Percentiles rank a stretch among this genome's conserved stretches.
Conservation (phyloP, 495 filamentous ascomycete species). For the Aspergillus steynii region DNA sequence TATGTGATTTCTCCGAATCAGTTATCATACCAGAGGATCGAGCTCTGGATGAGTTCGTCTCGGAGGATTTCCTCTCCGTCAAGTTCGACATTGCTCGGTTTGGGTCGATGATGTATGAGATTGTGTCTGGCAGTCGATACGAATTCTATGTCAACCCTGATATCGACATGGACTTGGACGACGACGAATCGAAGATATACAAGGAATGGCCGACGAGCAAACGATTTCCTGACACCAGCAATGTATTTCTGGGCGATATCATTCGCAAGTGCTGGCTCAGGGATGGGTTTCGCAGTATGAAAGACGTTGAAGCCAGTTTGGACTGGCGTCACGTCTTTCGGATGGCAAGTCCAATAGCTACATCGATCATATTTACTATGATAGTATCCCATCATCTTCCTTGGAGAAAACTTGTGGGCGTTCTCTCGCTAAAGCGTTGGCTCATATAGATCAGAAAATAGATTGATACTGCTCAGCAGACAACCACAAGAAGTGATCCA, state of each 20-base stretch:
- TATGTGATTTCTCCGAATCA: conserved; percentile 5
- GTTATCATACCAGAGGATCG: background rate
- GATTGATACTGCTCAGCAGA: no score
- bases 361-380: no score
- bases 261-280: conserved; percentile 8
- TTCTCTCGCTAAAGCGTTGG: no score
- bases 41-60: background rate
- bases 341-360: no score
- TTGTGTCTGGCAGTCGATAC: conserved; percentile 1
- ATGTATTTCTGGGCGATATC: conserved; percentile 9
- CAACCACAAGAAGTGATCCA: no score
- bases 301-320: background rate
- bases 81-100: conserved; percentile 5
- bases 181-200: conserved; percentile 5
- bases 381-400: no score
- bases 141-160: conserved; percentile 8
- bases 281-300: conserved; percentile 9
- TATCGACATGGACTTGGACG: background rate
- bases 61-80: background rate
- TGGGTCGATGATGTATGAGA: conserved; percentile 8
- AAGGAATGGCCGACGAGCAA: conserved; percentile 8
- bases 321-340: no score
- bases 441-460: no score
- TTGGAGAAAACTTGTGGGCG: no score
- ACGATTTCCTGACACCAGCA: conserved; percentile 6